These are phyloP conservation scores for Fomitopsis schrenkii DNA, from an alignment of 1,284 basidiomycete species.

Conservation along the genomic window DNA sequence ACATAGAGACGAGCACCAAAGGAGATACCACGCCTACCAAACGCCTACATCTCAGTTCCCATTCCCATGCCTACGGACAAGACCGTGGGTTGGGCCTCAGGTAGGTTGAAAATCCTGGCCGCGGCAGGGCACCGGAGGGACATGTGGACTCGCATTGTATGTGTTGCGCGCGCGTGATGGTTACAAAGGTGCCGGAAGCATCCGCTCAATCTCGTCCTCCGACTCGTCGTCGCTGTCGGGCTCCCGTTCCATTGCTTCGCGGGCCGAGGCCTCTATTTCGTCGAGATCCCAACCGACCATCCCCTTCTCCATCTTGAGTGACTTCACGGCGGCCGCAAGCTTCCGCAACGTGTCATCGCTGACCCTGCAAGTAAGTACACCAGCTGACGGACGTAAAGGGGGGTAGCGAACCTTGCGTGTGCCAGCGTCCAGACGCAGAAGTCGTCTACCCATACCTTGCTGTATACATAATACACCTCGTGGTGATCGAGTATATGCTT, in stretches of 20 bases:
- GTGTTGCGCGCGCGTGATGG: background rate
- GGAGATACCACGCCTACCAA: background rate
- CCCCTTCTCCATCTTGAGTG: slow-evolving; percentile 44
- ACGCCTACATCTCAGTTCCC: background rate
- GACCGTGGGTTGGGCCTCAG: background rate
- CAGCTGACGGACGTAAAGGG: background rate
- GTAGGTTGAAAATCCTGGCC: background rate
- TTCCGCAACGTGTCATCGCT: slow-evolving; percentile 53
- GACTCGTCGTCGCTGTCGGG: slow-evolving; percentile 35
- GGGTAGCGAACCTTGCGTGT: slow-evolving; percentile 44
- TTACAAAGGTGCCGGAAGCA: slow-evolving; percentile 27
- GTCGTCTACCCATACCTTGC: slow-evolving; percentile 79
- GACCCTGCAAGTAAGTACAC: background rate
- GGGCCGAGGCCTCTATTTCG: slow-evolving; percentile 55
- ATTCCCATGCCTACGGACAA: background rate
- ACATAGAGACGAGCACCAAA: background rate
- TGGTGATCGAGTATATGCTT: slow-evolving; percentile 72
- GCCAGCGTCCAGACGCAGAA: slow-evolving; percentile 72
- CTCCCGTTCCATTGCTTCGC: slow-evolving; percentile 23
- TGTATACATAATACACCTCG: slow-evolving; percentile 80
- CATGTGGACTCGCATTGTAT: background rate
- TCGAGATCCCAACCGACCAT: slow-evolving; percentile 67
- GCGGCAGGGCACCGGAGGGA: background rate
- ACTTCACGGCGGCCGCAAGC: slow-evolving; percentile 41
- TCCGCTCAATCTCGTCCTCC: slow-evolving; percentile 30